Evolutionary conservation across 352 stramenopile species (phyloP).

Genomic region (Blastocystis sp.): DNA sequence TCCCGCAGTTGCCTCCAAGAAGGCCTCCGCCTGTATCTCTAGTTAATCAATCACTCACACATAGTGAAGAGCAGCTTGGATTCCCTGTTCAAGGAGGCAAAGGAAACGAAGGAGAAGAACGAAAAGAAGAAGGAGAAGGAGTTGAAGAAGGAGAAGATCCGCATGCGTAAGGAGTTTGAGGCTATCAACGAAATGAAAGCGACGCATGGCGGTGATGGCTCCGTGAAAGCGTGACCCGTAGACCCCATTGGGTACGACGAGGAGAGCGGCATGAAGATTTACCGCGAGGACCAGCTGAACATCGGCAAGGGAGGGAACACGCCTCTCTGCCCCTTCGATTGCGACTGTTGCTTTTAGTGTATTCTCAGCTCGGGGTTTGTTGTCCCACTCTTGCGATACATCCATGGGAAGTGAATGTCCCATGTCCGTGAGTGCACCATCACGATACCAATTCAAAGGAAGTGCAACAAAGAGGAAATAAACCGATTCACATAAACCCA

Average conservation of each 20-base stretch:
- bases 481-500: no score
- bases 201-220: constrained; percentile 10
- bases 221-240: not conserved
- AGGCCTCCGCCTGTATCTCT: constrained; percentile 3
- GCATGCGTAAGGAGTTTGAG: constrained; percentile 42
- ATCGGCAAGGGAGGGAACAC: constrained; percentile 69
- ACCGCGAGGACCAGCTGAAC: constrained; percentile 52
- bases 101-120: constrained; percentile 55
- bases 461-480: no score
- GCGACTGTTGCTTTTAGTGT: constrained; percentile 67
- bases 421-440: no score
- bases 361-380: no score
- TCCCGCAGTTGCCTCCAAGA: not conserved
- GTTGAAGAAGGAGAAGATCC: not conserved
- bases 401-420: no score
- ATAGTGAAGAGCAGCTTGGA: constrained; percentile 23
- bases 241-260: constrained; percentile 64
- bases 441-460: no score
- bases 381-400: no score
- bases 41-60: not conserved
- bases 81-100: constrained; percentile 32
- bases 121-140: constrained; percentile 47
- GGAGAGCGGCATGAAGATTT: constrained; percentile 65
- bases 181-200: constrained; percentile 47
- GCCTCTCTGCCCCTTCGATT: constrained; percentile 69